Percentiles rank a stretch among this genome's conserved stretches.
Conservation (phyloP, 257 asterid genomes). For the Plantago ovata region DNA sequence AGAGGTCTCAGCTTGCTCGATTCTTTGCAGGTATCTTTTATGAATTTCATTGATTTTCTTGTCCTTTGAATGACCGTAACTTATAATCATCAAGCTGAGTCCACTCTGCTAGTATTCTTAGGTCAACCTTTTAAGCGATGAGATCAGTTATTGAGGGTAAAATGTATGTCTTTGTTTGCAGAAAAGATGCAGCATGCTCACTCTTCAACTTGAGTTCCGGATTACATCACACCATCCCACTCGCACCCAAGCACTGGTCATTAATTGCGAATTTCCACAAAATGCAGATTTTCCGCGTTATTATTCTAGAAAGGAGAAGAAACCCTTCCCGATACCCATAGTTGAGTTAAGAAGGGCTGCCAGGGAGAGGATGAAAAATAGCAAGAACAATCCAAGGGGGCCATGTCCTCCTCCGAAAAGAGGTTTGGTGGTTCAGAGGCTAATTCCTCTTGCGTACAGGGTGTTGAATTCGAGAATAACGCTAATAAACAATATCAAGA, state of each 20-base stretch:
- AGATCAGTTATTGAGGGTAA: constrained; percentile 3
- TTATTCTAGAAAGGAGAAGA: constrained; percentile 78
- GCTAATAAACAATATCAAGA: constrained; percentile 80
- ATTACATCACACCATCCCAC: constrained; percentile 23
- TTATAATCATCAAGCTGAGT: background rate
- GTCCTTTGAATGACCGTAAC: background rate
- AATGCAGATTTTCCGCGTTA: constrained; percentile 91
- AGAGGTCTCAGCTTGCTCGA: constrained; percentile 50
- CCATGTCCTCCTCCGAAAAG: constrained; percentile 77
- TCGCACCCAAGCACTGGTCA: constrained; percentile 27
- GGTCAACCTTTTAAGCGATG: background rate
- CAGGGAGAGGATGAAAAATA: constrained; percentile 71
- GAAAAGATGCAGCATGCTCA: constrained; percentile 37
- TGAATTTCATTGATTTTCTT: background rate
- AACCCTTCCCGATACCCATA: constrained; percentile 91
- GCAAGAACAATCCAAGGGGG: constrained; percentile 49
- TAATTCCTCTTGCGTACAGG: constrained; percentile 70
- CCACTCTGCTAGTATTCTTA: background rate
- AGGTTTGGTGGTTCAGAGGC: constrained; percentile 69
- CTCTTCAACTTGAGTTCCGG: constrained; percentile 31
- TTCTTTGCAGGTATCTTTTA: constrained; percentile 50
- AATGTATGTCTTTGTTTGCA: constrained; percentile 26
- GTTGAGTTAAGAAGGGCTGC: constrained; percentile 89
- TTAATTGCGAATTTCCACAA: constrained; percentile 65
- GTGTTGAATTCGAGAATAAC: constrained; percentile 67